Conservation (phyloP, 805 yeast species). For the Cyberlindnera xylosilytica region DNA sequence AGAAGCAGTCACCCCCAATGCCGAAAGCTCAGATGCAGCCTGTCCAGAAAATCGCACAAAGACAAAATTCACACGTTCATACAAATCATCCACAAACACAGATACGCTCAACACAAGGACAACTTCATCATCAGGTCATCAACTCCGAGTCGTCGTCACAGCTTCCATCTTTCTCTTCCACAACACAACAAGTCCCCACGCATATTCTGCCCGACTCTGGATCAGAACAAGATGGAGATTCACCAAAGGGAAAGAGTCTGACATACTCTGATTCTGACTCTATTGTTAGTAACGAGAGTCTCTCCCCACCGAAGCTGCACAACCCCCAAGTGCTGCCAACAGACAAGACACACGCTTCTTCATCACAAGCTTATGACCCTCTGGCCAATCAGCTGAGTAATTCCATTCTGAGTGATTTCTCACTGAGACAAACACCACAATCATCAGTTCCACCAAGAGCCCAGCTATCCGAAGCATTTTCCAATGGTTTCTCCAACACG, state of each 20-base stretch:
- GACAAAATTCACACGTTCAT: not conserved
- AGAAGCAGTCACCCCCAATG: not conserved
- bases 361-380: slow-evolving; percentile 8
- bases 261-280: slow-evolving; percentile 27
- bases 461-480: slow-evolving; percentile 12
- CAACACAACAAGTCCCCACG: slow-evolving; percentile 4
- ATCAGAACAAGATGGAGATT: slow-evolving; percentile 13
- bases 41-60: not conserved
- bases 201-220: slow-evolving; percentile 12
- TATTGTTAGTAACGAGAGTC: slow-evolving; percentile 24
- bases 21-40: not conserved
- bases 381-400: slow-evolving; percentile 13
- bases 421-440: slow-evolving; percentile 23
- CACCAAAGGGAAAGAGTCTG: slow-evolving; percentile 23
- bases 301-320: slow-evolving; percentile 28
- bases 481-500: slow-evolving; percentile 13
- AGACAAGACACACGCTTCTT: slow-evolving; percentile 13
- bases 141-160: not conserved
- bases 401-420: slow-evolving; percentile 22
- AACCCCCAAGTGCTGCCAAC: slow-evolving; percentile 27
- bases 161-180: not conserved
- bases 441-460: slow-evolving; percentile 17
- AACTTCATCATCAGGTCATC: not conserved
- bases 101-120: not conserved
- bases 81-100: not conserved